Conservation (phyloP, 805 yeast species). For the Candida easanensis region DNA sequence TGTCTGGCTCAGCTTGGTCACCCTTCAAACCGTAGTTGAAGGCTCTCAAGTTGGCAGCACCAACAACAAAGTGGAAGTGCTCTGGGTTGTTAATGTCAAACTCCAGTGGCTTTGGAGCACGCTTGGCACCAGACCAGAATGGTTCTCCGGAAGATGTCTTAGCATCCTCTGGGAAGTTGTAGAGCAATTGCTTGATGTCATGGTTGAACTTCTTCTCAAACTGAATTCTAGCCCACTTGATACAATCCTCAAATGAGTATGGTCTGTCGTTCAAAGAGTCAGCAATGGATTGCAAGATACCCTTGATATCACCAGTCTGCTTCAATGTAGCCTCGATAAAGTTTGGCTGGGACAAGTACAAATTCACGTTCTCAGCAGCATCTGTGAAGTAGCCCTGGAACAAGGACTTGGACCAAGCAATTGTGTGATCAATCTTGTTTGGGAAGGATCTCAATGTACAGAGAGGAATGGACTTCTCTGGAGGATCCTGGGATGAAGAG, state of each 20-base stretch:
- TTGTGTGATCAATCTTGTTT: slow-evolving; percentile 95
- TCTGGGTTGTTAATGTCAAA: slow-evolving; percentile 75
- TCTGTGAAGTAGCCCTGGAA: slow-evolving; percentile 91
- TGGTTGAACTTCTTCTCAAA: slow-evolving; percentile 82
- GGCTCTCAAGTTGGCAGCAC: slow-evolving; percentile 90
- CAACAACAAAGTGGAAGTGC: slow-evolving; percentile 80
- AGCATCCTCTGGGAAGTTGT: slow-evolving; percentile 94
- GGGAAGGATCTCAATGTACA: slow-evolving; percentile 98
- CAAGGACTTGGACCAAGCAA: slow-evolving; percentile 97
- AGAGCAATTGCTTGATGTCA: slow-evolving; percentile 86
- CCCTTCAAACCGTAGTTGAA: slow-evolving; percentile 87
- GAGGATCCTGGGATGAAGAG: slow-evolving; percentile 96
- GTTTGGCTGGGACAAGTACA: slow-evolving; percentile 87
- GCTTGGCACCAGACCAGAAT: slow-evolving; percentile 97
- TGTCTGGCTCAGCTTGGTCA: slow-evolving; percentile 50
- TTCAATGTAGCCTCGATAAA: slow-evolving; percentile 89
- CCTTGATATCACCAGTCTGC: slow-evolving; percentile 89
- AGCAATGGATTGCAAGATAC: slow-evolving; percentile 76
- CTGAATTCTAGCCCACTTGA: slow-evolving; percentile 89
- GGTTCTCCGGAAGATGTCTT: slow-evolving; percentile 86
- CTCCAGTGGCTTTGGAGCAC: slow-evolving; percentile 85
- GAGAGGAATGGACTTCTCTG: slow-evolving; percentile 94
- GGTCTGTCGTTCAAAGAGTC: slow-evolving; percentile 80
- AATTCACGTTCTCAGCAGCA: slow-evolving; percentile 89
- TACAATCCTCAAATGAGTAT: slow-evolving; percentile 86